Evolutionary conservation across 2,329 filamentous ascomycete species (phyloP), one percentile per base, ranked within the genome.

Genomic region (Nemania sp.): DNA sequence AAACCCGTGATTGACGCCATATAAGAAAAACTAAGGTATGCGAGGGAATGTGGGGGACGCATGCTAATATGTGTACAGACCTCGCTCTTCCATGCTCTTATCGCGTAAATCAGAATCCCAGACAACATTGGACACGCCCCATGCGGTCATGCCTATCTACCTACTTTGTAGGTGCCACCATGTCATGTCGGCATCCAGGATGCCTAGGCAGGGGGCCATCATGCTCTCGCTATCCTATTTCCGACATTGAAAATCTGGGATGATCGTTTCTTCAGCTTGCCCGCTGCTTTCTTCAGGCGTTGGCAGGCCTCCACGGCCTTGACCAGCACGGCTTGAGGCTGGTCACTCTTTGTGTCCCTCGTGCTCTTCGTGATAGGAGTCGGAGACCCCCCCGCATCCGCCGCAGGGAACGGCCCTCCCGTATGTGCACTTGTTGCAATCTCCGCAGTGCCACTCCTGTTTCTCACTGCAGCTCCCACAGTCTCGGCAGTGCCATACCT

Each of bases 371-470:
- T 65, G 64, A 21, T 65, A 65, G 15, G 54, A 55, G 13, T 35
- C 43, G 1, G 64, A 64, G 17, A 65, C 61, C 2, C 64, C 64
- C 42, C 64, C 64, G 50, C 64, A 65, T 37, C 56, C 58, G 37
- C 34, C 32, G 25, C 64, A 65, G 21, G 64, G 58, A 29, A 61
- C 40, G 10, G 11, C 56, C 21, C 25, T 56, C 34, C 61, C 64
- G 20, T 59, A 59, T 7, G 49, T 60, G 47, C 64, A 65, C 25
- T 65, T 65, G 53, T 62, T 58, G 54, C 64, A 65, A 21, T 57
- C 49, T 45, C 59, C 55, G 50, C 64, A 65, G 34, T 65, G 64
- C 64, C 64, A 64, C 20, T 59, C 58, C 53, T 61, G 52, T 34
- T 29, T 45, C 29, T 65, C 64, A 13, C 45, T 55, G 39, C 64